phyloP scores from a whole-genome alignment of 371 early-diverging fungal genomes.

The Apophysomyces trapeziformis region DNA sequence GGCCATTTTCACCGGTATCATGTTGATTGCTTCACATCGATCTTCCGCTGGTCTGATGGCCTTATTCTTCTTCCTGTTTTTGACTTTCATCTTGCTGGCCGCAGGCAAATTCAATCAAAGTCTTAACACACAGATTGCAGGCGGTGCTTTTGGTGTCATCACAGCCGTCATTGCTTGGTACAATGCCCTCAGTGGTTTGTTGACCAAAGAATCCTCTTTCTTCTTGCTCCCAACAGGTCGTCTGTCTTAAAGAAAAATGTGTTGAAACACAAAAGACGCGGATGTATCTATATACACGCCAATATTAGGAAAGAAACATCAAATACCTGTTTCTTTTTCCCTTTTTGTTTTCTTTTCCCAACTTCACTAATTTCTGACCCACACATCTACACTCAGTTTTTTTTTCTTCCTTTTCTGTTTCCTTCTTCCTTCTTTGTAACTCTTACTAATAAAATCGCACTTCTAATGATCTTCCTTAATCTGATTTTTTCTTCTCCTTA shows the following conservation, averaged over 20 bases:
- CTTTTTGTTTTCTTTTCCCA: background rate
- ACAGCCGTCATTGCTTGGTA: conserved; percentile 70
- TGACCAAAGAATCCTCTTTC: conserved; percentile 48
- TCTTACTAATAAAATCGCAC: too few relatives aligned
- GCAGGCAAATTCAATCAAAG: conserved; percentile 33
- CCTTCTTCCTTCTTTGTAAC: too few relatives aligned
- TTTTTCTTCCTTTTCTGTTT: conserved; percentile 1
- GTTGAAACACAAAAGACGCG: too few relatives aligned
- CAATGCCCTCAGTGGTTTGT: conserved; percentile 60
- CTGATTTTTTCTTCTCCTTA: too few relatives aligned
- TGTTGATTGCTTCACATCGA: conserved; percentile 64
- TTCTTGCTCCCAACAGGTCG: conserved; percentile 53
- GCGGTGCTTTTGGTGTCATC: conserved; percentile 62
- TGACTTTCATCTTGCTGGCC: conserved; percentile 59
- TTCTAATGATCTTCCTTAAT: too few relatives aligned
- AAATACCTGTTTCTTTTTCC: background rate
- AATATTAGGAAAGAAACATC: too few relatives aligned
- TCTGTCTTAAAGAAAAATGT: conserved; percentile 12
- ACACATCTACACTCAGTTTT: background rate
- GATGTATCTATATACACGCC: too few relatives aligned
- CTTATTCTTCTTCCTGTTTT: conserved; percentile 59
- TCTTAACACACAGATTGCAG: conserved; percentile 29
- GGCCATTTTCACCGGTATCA: conserved; percentile 64
- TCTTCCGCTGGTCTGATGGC: conserved; percentile 55
- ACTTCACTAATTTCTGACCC: background rate